Evolutionary conservation across 495 filamentous ascomycete genomes (phyloP), one percentile per base, ranked within the genome.

Genomic region (Echria macrotheca): DNA sequence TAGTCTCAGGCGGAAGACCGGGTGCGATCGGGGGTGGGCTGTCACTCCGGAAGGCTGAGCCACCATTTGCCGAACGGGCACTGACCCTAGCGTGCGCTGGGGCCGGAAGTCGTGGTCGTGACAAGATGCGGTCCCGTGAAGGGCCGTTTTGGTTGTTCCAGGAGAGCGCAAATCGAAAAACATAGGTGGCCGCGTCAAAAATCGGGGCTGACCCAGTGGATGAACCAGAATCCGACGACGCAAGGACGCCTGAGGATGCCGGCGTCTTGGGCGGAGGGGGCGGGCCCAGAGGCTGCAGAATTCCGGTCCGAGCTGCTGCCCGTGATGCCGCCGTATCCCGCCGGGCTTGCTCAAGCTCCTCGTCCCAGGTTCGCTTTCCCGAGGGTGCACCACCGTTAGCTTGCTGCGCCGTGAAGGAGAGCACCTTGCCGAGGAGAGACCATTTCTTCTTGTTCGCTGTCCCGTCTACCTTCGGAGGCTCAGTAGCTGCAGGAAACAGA

Each of bases 91-190:
- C 62, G 50, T 86, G 83, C 1, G 89, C 83, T 3, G 84, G 78
- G 1, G 79, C 75, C 2, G 93, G 91, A 1, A 97, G 76, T 25
- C 85, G 79, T 0, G 93, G 90, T 5, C 85, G 77, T 43, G 73
- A 77, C 4, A 96, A 75, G 47, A 71, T 59, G 12, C 67, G 62
- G 44, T 74, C 63, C 6, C 64, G 61, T 1, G 65, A 55, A 9
- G 67, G 56, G 43, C 58, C 64, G 49, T 44, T 50, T 32, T 55
- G 39, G n/a, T 55, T 49, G 19, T 56, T 58, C 54, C 56, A 64
- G 4, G 54, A 58, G 26, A 76, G 59, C 1, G 66, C 62, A 41
- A 76, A 76, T 26, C 69, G 72, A 53, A 76, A 76, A 36, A 70
- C 56, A 36, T 61, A 74, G 17, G 67, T 66, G 15, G 60, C 44